Percentiles rank a stretch among this genome's conserved stretches.
Conservation (phyloP, 768 basidiomycete genomes). For the Leccinellum luteum region DNA sequence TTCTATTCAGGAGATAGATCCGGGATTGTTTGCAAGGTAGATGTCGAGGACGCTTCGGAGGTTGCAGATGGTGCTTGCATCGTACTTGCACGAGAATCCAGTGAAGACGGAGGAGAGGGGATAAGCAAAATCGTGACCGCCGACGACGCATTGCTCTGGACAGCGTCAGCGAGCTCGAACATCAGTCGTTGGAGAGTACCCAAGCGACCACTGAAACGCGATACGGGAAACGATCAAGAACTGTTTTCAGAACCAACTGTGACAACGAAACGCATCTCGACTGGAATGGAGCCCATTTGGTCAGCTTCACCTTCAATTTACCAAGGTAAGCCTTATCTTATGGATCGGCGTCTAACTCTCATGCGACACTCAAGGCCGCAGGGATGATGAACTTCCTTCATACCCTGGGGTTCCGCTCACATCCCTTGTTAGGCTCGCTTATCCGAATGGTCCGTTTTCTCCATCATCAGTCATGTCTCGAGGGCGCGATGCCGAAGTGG, state of each 20-base stretch:
- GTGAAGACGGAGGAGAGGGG: constrained; percentile 50
- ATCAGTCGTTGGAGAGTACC: constrained; percentile 80
- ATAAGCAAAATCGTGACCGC: constrained; percentile 81
- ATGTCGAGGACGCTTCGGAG: constrained; percentile 78
- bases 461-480: constrained; percentile 34
- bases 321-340: constrained; percentile 19
- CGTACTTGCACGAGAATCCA: constrained; percentile 70
- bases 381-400: constrained; percentile 28
- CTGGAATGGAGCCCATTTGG: constrained; percentile 18
- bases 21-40: constrained; percentile 89
- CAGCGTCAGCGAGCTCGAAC: constrained; percentile 78
- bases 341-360: constrained; percentile 1
- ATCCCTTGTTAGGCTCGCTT: constrained; percentile 65
- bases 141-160: constrained; percentile 88
- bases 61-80: constrained; percentile 89
- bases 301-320: constrained; percentile 8
- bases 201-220: constrained; percentile 35
- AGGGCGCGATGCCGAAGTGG: constrained; percentile 71
- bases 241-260: constrained; percentile 10
- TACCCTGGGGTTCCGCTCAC: constrained; percentile 68
- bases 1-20: constrained; percentile 96
- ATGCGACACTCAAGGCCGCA: constrained; percentile 16
- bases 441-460: constrained; percentile 61
- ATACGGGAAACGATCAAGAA: constrained; percentile 14
- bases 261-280: constrained; percentile 9